These are phyloP conservation scores for Lasiodiplodia sp. DNA, from an alignment of 2,329 filamentous ascomycete species.

Conservation along the genomic window DNA sequence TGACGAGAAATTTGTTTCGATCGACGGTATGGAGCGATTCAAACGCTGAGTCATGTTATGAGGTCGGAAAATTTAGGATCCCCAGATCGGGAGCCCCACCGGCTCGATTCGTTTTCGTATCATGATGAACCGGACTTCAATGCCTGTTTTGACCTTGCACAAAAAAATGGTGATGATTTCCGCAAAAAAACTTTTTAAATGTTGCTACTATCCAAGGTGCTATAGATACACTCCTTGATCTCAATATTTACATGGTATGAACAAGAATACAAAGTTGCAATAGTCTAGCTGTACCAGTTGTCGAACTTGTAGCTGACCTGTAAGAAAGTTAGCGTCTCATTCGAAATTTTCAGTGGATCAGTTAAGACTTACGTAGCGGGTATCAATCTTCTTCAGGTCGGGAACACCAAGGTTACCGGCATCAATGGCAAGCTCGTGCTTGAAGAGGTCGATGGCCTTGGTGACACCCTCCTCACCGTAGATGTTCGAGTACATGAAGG, in stretches of 20 bases:
- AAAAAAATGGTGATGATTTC: background rate
- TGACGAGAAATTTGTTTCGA: background rate
- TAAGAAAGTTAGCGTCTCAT: background rate
- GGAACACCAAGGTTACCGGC: slow-evolving; percentile 44
- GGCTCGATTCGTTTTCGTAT: too few relatives aligned
- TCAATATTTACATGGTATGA: background rate
- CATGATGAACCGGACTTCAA: too few relatives aligned
- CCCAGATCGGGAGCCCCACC: too few relatives aligned
- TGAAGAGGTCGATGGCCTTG: slow-evolving; percentile 59
- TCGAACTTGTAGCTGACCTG: slow-evolving; percentile 18
- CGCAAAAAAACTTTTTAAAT: too few relatives aligned
- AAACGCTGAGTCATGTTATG: too few relatives aligned
- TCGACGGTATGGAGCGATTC: too few relatives aligned
- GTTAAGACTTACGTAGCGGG: slow-evolving; percentile 14
- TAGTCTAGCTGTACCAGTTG: slow-evolving; percentile 19
- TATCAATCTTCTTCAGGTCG: slow-evolving; percentile 40
- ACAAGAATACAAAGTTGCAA: background rate
- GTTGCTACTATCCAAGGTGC: background rate
- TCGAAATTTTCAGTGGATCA: background rate
- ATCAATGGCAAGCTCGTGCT: slow-evolving; percentile 55
- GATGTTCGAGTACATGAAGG: slow-evolving; percentile 60
- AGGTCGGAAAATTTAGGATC: too few relatives aligned
- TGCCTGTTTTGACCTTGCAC: too few relatives aligned
- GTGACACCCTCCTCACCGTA: slow-evolving; percentile 70
- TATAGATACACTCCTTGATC: background rate